These are phyloP conservation scores for Aspergillus conjunctus DNA, from an alignment of 495 filamentous ascomycete genomes.

Conservation along the genomic window DNA sequence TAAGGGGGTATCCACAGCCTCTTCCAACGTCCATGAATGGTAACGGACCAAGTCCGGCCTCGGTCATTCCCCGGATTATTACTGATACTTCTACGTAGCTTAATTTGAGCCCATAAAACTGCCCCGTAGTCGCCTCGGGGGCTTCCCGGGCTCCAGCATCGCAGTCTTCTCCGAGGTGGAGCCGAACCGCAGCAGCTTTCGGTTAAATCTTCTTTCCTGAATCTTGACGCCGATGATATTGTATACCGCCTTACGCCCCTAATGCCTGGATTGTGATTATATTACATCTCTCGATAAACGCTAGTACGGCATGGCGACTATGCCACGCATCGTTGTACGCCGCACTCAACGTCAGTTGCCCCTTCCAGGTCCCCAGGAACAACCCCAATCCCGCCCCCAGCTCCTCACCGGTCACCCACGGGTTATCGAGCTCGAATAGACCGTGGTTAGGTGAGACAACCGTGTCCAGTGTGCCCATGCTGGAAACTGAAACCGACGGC, in stretches of 20 bases:
- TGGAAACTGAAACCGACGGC: conserved; percentile 43
- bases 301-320: conserved; percentile 27
- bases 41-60: no score
- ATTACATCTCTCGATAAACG: conserved; percentile 30
- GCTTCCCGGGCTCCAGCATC: no score
- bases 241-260: conserved; percentile 1
- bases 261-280: conserved; percentile 8
- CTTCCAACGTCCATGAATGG: no score
- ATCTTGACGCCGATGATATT: no score
- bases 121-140: no score
- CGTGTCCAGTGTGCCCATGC: conserved; percentile 38
- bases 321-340: conserved; percentile 48
- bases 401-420: conserved; percentile 47
- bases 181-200: no score
- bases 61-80: no score
- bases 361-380: conserved; percentile 41
- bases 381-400: conserved; percentile 39
- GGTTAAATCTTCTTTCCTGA: no score
- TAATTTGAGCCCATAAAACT: no score
- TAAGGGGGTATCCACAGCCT: no score
- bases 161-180: no score
- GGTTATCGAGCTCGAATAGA: conserved; percentile 30
- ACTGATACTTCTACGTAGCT: no score
- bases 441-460: conserved; percentile 30
- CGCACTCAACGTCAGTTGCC: conserved; percentile 33